phyloP scores from a whole-genome alignment of 1,284 basidiomycete genomes.

The Rhizopogon hawkerae region DNA sequence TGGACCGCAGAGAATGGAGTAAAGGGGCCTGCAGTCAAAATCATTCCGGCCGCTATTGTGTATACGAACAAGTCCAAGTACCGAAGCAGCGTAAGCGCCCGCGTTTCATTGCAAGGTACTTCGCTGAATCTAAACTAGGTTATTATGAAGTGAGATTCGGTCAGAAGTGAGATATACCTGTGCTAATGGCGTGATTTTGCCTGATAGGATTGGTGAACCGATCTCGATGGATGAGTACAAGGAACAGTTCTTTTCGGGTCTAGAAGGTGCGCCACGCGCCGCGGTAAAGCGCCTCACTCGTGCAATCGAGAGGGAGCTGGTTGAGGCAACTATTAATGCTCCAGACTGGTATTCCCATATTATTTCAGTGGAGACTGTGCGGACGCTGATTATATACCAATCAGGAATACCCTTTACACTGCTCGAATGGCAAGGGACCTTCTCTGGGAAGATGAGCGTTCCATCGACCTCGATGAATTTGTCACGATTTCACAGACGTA shows the following conservation, averaged over 20 bases:
- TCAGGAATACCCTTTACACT: constrained; percentile 77
- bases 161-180: constrained; percentile 7
- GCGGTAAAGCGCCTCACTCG: constrained; percentile 87
- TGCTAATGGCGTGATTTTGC: constrained; percentile 9
- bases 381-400: constrained; percentile 13
- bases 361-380: constrained; percentile 6
- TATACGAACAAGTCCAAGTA: constrained; percentile 96
- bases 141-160: constrained; percentile 53
- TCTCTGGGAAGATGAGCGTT: constrained; percentile 73
- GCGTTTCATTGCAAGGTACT: constrained; percentile 5
- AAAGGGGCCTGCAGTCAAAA: constrained; percentile 32
- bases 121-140: constrained; percentile 35
- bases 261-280: constrained; percentile 61
- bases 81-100: constrained; percentile 59
- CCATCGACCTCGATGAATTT: constrained; percentile 72
- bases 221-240: constrained; percentile 71
- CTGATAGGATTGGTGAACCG: constrained; percentile 67
- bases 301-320: constrained; percentile 61
- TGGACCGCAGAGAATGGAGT: constrained; percentile 54
- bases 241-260: constrained; percentile 65
- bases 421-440: constrained; percentile 87
- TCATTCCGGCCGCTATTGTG: constrained; percentile 83
- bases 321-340: constrained; percentile 80
- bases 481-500: constrained; percentile 85
- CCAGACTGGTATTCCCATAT: constrained; percentile 68